A percentile compares a stretch with the other conserved stretches of the same genome.
phyloP scores from a whole-genome alignment of 306 rosid genomes.

The Fragaria ananassa region DNA sequence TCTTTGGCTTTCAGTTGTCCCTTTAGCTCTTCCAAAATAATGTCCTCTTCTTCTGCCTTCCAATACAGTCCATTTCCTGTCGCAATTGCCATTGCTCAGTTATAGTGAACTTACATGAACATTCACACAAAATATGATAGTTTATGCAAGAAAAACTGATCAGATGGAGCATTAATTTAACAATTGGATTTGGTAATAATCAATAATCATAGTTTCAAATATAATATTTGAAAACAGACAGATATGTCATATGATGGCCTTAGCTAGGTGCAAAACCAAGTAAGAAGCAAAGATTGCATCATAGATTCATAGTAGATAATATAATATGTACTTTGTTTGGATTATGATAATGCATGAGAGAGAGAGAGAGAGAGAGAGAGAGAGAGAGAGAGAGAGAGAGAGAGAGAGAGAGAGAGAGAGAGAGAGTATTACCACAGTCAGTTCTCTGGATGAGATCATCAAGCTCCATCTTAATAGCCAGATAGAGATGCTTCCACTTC shows the following conservation, averaged over 20 bases:
- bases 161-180: background rate
- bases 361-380: constrained; percentile 12
- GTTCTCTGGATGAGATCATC: constrained; percentile 93
- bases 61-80: constrained; percentile 64
- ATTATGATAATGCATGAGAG: background rate
- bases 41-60: constrained; percentile 69
- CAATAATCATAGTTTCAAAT: background rate
- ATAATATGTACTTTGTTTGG: background rate
- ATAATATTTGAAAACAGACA: background rate
- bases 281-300: background rate
- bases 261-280: background rate
- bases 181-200: background rate
- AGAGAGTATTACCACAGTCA: constrained; percentile 39
- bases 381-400: background rate
- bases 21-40: constrained; percentile 54
- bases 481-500: constrained; percentile 94
- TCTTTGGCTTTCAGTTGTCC: constrained; percentile 60
- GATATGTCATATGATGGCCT: background rate
- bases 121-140: background rate
- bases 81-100: background rate
- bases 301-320: background rate
- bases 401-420: background rate
- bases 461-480: constrained; percentile 78
- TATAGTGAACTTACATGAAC: background rate
- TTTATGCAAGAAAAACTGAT: background rate